phyloP scores from a whole-genome alignment of 1,284 basidiomycete genomes.

The Naganishia liquefaciens region DNA sequence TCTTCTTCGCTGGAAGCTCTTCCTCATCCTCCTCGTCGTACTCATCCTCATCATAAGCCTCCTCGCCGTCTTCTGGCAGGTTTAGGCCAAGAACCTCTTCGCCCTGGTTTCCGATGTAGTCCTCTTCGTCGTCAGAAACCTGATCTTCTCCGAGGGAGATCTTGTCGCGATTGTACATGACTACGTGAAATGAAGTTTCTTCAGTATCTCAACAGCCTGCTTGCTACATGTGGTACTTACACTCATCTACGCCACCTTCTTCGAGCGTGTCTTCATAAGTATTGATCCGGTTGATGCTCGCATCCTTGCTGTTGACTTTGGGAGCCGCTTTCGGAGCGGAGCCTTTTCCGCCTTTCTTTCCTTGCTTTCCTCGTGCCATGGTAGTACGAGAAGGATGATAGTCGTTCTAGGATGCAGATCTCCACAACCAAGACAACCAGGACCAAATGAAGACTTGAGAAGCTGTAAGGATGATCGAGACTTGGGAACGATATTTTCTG shows the following conservation, averaged over 20 bases:
- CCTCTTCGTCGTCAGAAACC: constrained; percentile 55
- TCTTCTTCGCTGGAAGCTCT: constrained; percentile 46
- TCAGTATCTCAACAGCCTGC: background rate
- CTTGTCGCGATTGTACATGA: constrained; percentile 64
- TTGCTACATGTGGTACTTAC: constrained; percentile 42
- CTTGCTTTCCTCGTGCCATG: constrained; percentile 22
- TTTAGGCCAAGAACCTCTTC: constrained; percentile 71
- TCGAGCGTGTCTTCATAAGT: constrained; percentile 53
- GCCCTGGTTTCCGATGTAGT: constrained; percentile 45
- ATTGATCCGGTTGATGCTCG: constrained; percentile 42
- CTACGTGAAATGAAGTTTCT: constrained; percentile 33
- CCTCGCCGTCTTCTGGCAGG: constrained; percentile 50
- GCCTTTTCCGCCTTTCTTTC: constrained; percentile 17
- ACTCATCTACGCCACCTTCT: constrained; percentile 54
- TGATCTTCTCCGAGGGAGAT: constrained; percentile 70
- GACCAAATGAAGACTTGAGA: background rate
- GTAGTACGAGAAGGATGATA: background rate
- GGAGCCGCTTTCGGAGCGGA: constrained; percentile 7
- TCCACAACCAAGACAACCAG: background rate
- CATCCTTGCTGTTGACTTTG: constrained; percentile 10
- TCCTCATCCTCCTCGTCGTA: constrained; percentile 55
- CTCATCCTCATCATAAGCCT: constrained; percentile 44
- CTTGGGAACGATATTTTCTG: constrained; percentile 17
- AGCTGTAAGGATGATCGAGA: constrained; percentile 1
- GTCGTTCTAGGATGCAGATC: background rate